Evolutionary conservation across 2,329 filamentous ascomycete genomes (phyloP).

Genomic region (Xylaria sp.): DNA sequence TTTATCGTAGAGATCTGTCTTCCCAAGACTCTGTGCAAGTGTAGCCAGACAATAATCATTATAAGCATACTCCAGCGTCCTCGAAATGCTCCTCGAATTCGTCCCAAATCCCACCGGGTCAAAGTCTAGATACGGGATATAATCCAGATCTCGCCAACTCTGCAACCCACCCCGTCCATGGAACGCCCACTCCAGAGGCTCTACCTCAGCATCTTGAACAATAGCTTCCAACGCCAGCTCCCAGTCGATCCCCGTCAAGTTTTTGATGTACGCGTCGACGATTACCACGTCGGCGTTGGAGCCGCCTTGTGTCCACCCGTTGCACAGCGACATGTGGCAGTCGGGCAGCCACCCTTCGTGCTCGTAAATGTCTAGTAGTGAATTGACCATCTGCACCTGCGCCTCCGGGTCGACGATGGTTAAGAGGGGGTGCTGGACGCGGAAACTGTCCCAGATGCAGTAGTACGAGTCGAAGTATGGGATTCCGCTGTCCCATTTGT

Average conservation of each 20-base stretch:
- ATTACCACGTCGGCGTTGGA: slow-evolving; percentile 70
- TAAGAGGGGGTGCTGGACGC: slow-evolving; percentile 66
- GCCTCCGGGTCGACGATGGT: slow-evolving; percentile 66
- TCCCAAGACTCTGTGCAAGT: slow-evolving; percentile 49
- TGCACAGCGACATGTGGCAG: slow-evolving; percentile 70
- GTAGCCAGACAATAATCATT: slow-evolving; percentile 64
- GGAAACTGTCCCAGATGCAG: slow-evolving; percentile 68
- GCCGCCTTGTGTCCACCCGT: slow-evolving; percentile 71
- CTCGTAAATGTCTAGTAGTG: slow-evolving; percentile 68
- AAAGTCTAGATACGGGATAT: slow-evolving; percentile 68
- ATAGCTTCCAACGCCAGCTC: slow-evolving; percentile 66
- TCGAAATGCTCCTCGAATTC: slow-evolving; percentile 68
- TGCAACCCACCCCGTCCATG: slow-evolving; percentile 69
- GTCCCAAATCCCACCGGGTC: slow-evolving; percentile 64
- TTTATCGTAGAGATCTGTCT: slow-evolving; percentile 50
- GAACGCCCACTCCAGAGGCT: slow-evolving; percentile 67
- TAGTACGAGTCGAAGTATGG: slow-evolving; percentile 67
- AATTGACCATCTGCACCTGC: slow-evolving; percentile 66
- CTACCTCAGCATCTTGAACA: slow-evolving; percentile 65
- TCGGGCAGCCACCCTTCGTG: slow-evolving; percentile 71
- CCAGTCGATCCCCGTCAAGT: slow-evolving; percentile 65
- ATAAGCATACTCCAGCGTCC: slow-evolving; percentile 72
- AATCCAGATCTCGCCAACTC: slow-evolving; percentile 68
- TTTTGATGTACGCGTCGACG: slow-evolving; percentile 67
- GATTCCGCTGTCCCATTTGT: slow-evolving; percentile 63